phyloP scores from a whole-genome alignment of 352 stramenopile genomes.

The Pythium brassicae region DNA sequence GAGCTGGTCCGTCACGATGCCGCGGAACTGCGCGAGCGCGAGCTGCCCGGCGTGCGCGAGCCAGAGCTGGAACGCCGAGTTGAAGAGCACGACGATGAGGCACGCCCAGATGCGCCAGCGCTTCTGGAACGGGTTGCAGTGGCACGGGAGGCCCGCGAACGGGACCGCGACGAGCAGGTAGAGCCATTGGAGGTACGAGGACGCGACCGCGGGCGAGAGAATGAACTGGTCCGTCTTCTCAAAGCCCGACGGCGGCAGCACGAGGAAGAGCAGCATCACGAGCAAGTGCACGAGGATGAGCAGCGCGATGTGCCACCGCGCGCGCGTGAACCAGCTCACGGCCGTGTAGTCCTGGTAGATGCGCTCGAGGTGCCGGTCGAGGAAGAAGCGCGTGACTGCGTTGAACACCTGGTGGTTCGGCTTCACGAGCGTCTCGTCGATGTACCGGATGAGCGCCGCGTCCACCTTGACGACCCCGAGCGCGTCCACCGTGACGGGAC shows the following conservation, averaged over 20 bases:
- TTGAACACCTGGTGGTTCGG: slow-evolving; percentile 73
- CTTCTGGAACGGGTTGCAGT: slow-evolving; percentile 68
- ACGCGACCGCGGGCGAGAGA: slow-evolving; percentile 32
- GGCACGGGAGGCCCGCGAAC: slow-evolving; percentile 64
- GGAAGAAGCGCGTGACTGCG: slow-evolving; percentile 75
- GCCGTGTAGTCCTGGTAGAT: slow-evolving; percentile 86
- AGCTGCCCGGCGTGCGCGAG: slow-evolving; percentile 53
- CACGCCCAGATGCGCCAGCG: slow-evolving; percentile 74
- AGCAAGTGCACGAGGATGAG: slow-evolving; percentile 72
- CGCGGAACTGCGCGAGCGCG: slow-evolving; percentile 39
- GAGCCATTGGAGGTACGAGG: slow-evolving; percentile 58
- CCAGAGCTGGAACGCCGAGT: slow-evolving; percentile 75
- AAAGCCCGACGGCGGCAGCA: slow-evolving; percentile 56
- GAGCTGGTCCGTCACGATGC: slow-evolving; percentile 30
- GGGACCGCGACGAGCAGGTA: slow-evolving; percentile 71
- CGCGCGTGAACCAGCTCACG: slow-evolving; percentile 75
- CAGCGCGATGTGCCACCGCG: slow-evolving; percentile 65
- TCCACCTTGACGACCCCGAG: slow-evolving; percentile 14
- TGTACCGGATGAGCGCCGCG: slow-evolving; percentile 66
- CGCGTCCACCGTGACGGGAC: background rate
- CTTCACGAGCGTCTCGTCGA: slow-evolving; percentile 70
- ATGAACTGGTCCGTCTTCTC: slow-evolving; percentile 68
- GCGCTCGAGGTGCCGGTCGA: slow-evolving; percentile 65
- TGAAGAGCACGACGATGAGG: slow-evolving; percentile 73
- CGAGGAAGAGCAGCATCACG: slow-evolving; percentile 60